Conservation (phyloP, 345 rosid species). For the sweet orange (Citrus sinensis) region DNA sequence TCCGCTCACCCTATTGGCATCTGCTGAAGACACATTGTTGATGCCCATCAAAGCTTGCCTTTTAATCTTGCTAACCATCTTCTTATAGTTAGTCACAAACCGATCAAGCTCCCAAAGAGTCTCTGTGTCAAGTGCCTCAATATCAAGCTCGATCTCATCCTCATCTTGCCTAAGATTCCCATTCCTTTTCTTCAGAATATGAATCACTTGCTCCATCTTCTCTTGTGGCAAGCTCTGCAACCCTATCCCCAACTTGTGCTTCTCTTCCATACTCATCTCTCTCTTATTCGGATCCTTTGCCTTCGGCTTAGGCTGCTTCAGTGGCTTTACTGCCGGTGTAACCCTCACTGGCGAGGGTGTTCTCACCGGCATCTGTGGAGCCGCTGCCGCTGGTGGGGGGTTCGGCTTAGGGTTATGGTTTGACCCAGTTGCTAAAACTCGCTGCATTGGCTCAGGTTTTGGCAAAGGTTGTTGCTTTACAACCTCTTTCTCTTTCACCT, state of each 20-base stretch:
- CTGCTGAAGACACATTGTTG: constrained; percentile 26
- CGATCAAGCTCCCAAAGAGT: constrained; percentile 86
- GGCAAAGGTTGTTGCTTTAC: constrained; percentile 13
- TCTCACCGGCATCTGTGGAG: constrained; percentile 33
- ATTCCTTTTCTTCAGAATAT: constrained; percentile 71
- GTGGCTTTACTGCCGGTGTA: constrained; percentile 33
- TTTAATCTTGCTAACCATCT: constrained; percentile 74
- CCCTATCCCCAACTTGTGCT: constrained; percentile 63
- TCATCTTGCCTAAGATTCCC: constrained; percentile 69
- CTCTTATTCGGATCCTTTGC: constrained; percentile 83
- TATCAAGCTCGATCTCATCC: constrained; percentile 80
- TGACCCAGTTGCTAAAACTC: constrained; percentile 13
- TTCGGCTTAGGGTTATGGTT: constrained; percentile 14
- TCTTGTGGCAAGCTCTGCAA: constrained; percentile 78
- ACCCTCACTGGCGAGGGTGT: constrained; percentile 33
- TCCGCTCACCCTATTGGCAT: constrained; percentile 33
- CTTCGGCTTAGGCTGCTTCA: constrained; percentile 70
- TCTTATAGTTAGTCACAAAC: constrained; percentile 73
- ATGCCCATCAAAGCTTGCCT: constrained; percentile 55
- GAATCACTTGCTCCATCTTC: constrained; percentile 79
- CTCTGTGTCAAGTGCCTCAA: constrained; percentile 72
- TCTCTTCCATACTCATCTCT: constrained; percentile 68
- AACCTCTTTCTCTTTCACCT: constrained; percentile 18
- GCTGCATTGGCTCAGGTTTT: constrained; percentile 27
- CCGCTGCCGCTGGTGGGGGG: neutral